Percentiles rank a stretch among this genome's conserved stretches.
These are phyloP conservation scores for Pseudonitzschia delicatissima DNA, from an alignment of 108 stramenopile genomes.

Conservation along the genomic window DNA sequence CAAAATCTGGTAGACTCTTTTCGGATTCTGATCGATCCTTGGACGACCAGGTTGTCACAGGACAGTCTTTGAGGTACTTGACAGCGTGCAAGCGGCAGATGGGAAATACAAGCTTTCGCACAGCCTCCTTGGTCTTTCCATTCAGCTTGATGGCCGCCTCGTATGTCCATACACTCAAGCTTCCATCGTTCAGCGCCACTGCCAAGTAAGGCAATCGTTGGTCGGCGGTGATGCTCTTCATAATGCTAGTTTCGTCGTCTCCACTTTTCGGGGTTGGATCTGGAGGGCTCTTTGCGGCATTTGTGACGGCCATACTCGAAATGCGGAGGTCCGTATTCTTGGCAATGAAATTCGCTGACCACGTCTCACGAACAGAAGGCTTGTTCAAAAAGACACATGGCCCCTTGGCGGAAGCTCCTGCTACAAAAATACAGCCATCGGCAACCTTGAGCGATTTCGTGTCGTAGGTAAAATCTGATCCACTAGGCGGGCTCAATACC, in stretches of 20 bases:
- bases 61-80: conserved; percentile 7
- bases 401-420: conserved; percentile 48
- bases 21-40: background rate
- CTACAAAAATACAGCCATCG: conserved; percentile 77
- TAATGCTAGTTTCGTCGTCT: background rate
- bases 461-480: conserved; percentile 59
- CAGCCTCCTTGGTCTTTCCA: conserved; percentile 18
- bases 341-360: conserved; percentile 63
- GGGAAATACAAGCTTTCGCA: conserved; percentile 37
- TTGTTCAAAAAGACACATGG: conserved; percentile 71
- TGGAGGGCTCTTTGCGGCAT: background rate
- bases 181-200: conserved; percentile 71
- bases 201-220: conserved; percentile 52
- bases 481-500: conserved; percentile 49
- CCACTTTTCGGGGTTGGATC: no score
- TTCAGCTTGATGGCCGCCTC: conserved; percentile 43
- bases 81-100: conserved; percentile 45
- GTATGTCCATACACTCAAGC: conserved; percentile 69
- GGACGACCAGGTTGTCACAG: background rate
- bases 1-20: background rate
- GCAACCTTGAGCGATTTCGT: conserved; percentile 51
- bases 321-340: conserved; percentile 28
- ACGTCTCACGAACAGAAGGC: conserved; percentile 65
- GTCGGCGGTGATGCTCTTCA: background rate
- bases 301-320: conserved; percentile 41